These are phyloP conservation scores for Suillus alpinus DNA, from an alignment of 768 basidiomycete genomes.

Conservation along the genomic window DNA sequence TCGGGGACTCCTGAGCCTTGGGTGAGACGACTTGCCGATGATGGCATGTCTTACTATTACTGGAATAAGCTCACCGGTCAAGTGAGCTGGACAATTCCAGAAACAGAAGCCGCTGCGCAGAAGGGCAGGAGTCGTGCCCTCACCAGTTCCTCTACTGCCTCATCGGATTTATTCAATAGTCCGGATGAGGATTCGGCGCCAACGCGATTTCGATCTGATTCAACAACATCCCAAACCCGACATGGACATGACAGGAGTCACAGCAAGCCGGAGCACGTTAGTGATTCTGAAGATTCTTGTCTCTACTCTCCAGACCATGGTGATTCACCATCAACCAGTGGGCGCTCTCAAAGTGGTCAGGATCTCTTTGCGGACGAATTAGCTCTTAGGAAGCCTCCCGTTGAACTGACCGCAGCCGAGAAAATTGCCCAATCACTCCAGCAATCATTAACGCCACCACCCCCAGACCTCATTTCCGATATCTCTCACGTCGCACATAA, in stretches of 20 bases:
- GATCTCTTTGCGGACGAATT: slow-evolving; percentile 15
- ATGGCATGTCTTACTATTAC: slow-evolving; percentile 80
- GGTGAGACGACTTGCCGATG: slow-evolving; percentile 76
- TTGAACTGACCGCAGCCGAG: slow-evolving; percentile 63
- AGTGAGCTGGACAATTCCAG: slow-evolving; percentile 69
- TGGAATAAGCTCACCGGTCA: slow-evolving; percentile 67
- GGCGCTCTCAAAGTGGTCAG: slow-evolving; percentile 29
- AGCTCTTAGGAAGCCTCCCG: slow-evolving; percentile 19
- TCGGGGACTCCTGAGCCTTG: slow-evolving; percentile 78
- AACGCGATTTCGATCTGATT: slow-evolving; percentile 33
- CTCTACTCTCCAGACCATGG: slow-evolving; percentile 33
- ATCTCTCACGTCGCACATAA: slow-evolving; percentile 56
- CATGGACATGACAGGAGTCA: slow-evolving; percentile 26
- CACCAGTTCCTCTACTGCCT: slow-evolving; percentile 33
- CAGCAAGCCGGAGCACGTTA: slow-evolving; percentile 43
- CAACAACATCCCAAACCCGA: slow-evolving; percentile 29
- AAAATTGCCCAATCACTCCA: slow-evolving; percentile 66
- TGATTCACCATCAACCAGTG: slow-evolving; percentile 28
- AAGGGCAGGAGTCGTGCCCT: slow-evolving; percentile 32
- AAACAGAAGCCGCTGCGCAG: slow-evolving; percentile 28
- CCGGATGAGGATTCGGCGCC: slow-evolving; percentile 22
- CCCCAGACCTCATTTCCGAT: slow-evolving; percentile 59
- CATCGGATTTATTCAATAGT: slow-evolving; percentile 23
- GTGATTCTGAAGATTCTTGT: slow-evolving; percentile 81
- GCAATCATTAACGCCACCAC: slow-evolving; percentile 51